Conservation (phyloP, 169 alveolate species). For the Eimeria necatrix region DNA sequence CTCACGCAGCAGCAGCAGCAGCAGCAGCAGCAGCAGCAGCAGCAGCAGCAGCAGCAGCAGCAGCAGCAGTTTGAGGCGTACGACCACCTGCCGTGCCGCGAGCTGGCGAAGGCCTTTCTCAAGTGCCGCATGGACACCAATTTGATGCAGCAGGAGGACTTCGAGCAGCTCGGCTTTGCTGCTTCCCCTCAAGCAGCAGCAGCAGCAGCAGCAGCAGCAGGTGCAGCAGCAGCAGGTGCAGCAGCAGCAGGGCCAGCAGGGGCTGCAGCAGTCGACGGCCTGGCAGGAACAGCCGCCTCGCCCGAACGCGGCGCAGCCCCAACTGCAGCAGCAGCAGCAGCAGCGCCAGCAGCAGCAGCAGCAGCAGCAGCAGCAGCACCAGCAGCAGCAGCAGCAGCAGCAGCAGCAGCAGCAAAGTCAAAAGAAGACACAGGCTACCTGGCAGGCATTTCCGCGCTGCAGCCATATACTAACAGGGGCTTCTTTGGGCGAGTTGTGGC, state of each 20-base stretch:
- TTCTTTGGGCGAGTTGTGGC: constrained; percentile 23
- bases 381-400: background rate
- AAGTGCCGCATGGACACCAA: constrained; percentile 83
- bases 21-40: constrained; percentile 17
- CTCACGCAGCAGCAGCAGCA: constrained; percentile 61
- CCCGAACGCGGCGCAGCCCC: too few species aligned
- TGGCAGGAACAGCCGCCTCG: background rate
- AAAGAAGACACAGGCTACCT: constrained; percentile 28
- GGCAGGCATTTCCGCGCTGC: constrained; percentile 4
- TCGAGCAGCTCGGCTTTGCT: background rate
- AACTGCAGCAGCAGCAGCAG: background rate
- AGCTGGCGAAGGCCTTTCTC: constrained; percentile 81
- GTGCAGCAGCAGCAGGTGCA: background rate
- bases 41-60: background rate
- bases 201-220: constrained; percentile 18
- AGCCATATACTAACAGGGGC: constrained; percentile 31
- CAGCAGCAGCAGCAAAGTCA: background rate
- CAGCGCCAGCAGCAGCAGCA: background rate
- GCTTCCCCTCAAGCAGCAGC: background rate
- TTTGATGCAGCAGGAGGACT: background rate
- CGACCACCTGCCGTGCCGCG: constrained; percentile 83
- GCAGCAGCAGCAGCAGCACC: background rate
- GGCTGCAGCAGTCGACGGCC: background rate
- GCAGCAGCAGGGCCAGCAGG: constrained; percentile 5
- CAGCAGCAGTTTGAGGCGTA: constrained; percentile 13